Evolutionary conservation across 116 monocot species (phyloP), one percentile per base, ranked within the genome.

Genomic region (Cymodocea nodosa): DNA sequence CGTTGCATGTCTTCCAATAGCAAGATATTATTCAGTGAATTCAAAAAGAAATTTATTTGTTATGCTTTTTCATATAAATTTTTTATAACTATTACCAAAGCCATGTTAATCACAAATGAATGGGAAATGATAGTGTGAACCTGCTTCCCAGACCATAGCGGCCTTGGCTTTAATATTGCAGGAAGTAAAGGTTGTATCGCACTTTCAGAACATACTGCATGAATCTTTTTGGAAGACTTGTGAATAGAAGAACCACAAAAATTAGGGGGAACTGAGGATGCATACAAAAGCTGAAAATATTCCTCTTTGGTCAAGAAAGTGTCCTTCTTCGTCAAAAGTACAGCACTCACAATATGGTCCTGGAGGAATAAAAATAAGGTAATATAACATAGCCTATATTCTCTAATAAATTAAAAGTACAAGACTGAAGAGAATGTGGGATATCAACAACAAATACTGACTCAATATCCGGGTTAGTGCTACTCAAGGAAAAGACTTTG

Each of bases 101-200:
- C n/a, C 19, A 23, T 57, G 23, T 6, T 15, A 49, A 23, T 49
- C 4, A 68, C 15, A 44, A 49, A 52, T 35, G 59, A 16, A 18
- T 3, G 24, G 19, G 62, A 16, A 9, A 36, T 36, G 5, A 15
- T 39, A 15, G 35, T 37, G 23, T 57, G 57, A 56, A 89, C 98
- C 92, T 99, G 98, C 51, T 99, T 99, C 59, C 98, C 98, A 19
- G 98, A 86, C 98, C 98, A 99, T 44, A 99, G 58, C 15, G 82
- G 89, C 13, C 35, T 74, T 56, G 98, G 98, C 70, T 92, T 99
- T 75, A 67, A 86, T 62, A 99, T 86, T 68, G 89, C 78, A 79
- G 98, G 98, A 71, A 61, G 71, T 56, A 81, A 66, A 18, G 75
- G 78, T 56, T 84, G 73, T 44, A 89, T 82, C 40, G 73, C 77